These are phyloP conservation scores for Centella asiatica DNA, from an alignment of 129 eudicot genomes.

Conservation along the genomic window DNA sequence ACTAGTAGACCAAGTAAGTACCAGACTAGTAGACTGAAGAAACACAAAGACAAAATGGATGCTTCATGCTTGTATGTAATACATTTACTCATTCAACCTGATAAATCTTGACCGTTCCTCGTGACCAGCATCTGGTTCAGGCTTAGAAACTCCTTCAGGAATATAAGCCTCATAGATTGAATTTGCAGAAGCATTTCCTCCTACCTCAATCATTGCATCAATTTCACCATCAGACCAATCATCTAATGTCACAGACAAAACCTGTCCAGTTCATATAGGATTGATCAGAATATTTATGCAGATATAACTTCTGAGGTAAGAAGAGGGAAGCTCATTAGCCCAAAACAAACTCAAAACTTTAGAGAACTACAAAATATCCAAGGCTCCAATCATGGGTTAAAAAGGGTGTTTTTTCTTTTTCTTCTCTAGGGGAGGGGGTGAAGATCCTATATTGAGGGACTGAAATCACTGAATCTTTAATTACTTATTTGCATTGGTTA, in stretches of 20 bases:
- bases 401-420: too few relatives aligned
- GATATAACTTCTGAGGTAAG: neutral
- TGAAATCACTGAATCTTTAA: too few relatives aligned
- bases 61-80: neutral
- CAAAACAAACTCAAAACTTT: neutral
- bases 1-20: too few relatives aligned
- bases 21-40: slow-evolving; percentile 2
- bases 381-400: too few relatives aligned
- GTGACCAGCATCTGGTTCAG: slow-evolving; percentile 66
- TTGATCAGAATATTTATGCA: neutral
- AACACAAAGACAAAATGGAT: neutral
- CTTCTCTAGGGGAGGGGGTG: too few relatives aligned
- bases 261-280: slow-evolving; percentile 37
- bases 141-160: slow-evolving; percentile 76
- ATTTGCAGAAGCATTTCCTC: slow-evolving; percentile 95
- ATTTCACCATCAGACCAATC: slow-evolving; percentile 81
- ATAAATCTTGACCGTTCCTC: slow-evolving; percentile 70
- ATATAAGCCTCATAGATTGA: slow-evolving; percentile 91
- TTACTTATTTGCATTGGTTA: too few relatives aligned
- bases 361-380: too few relatives aligned
- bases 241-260: slow-evolving; percentile 90
- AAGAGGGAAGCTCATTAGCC: neutral
- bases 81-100: slow-evolving; percentile 29
- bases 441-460: too few relatives aligned
- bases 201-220: slow-evolving; percentile 80